phyloP scores from a whole-genome alignment of 139 green algal genomes.

The Chlorella sp. region DNA sequence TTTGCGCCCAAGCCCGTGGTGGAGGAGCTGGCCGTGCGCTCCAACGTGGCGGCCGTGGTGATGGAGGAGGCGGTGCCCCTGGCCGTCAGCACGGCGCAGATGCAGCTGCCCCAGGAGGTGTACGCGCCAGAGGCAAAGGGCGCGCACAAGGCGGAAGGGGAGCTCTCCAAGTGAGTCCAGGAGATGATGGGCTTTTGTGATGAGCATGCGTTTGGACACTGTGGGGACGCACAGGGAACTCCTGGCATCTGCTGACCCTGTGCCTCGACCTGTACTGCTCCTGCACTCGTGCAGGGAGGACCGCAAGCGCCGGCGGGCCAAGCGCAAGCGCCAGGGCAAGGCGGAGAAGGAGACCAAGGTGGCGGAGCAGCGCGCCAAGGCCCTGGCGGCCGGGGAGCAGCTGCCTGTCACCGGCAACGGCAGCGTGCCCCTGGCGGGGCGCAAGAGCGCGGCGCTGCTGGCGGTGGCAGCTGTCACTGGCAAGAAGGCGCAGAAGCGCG shows the following conservation, averaged over 20 bases:
- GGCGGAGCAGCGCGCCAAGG: slow-evolving; percentile 13
- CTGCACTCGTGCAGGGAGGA: slow-evolving; percentile 52
- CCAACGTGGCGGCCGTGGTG: slow-evolving; percentile 61
- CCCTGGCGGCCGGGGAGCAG: slow-evolving; percentile 16
- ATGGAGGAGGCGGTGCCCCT: slow-evolving; percentile 80
- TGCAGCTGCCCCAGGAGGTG: slow-evolving; percentile 64
- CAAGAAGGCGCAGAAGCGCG: slow-evolving; percentile 13
- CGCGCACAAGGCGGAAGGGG: slow-evolving; percentile 44
- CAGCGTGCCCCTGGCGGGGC: slow-evolving; percentile 28
- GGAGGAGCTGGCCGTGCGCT: slow-evolving; percentile 65
- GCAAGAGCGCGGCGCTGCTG: slow-evolving; percentile 39
- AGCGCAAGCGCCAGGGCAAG: slow-evolving; percentile 61
- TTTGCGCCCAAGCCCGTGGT: slow-evolving; percentile 86
- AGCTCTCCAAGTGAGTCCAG: slow-evolving; percentile 43
- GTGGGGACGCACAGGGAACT: neutral
- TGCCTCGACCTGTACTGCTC: neutral
- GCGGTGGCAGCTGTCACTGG: neutral
- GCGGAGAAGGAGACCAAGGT: slow-evolving; percentile 34
- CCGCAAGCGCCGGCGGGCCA: slow-evolving; percentile 49
- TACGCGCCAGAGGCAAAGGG: slow-evolving; percentile 38
- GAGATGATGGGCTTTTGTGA: neutral
- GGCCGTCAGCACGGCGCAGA: slow-evolving; percentile 43
- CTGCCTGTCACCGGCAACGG: neutral
- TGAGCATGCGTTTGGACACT: neutral
- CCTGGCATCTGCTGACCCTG: neutral